Evolutionary conservation across 441 rosid species (phyloP).

Genomic region (Rhodomyrtus psidioides): DNA sequence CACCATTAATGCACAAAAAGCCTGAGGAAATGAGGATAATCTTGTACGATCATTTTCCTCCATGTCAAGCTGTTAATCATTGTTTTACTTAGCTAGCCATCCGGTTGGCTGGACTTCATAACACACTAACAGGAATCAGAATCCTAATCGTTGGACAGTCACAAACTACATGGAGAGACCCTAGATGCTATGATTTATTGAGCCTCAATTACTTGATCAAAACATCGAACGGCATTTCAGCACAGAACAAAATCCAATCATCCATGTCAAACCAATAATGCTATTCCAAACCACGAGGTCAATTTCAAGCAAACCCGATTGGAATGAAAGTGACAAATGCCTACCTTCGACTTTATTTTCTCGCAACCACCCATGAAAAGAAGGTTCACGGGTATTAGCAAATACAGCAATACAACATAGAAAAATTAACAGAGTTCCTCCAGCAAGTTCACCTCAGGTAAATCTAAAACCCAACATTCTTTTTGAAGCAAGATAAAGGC

Average conservation of each 20-base stretch:
- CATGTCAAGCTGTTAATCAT: neutral
- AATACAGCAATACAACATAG: neutral
- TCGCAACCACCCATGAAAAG: neutral
- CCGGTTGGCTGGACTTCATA: neutral
- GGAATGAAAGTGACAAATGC: neutral
- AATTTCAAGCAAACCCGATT: neutral
- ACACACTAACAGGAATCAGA: neutral
- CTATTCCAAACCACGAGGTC: neutral
- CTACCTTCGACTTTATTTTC: neutral
- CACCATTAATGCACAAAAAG: neutral
- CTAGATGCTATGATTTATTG: neutral
- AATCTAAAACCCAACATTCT: neutral
- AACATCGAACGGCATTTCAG: neutral
- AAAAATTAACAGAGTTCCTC: neutral
- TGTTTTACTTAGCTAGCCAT: neutral
- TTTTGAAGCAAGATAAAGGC: neutral
- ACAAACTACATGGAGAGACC: neutral
- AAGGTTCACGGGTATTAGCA: neutral
- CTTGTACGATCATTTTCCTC: neutral
- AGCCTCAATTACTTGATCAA: neutral
- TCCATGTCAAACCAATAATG: neutral
- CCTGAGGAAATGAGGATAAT: neutral
- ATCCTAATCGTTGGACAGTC: neutral
- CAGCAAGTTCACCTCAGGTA: neutral
- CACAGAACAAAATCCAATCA: neutral